Evolutionary conservation across 345 rosid genomes (phyloP), one percentile per base, ranked within the genome.

Genomic region (Eucalyptus grandis): DNA sequence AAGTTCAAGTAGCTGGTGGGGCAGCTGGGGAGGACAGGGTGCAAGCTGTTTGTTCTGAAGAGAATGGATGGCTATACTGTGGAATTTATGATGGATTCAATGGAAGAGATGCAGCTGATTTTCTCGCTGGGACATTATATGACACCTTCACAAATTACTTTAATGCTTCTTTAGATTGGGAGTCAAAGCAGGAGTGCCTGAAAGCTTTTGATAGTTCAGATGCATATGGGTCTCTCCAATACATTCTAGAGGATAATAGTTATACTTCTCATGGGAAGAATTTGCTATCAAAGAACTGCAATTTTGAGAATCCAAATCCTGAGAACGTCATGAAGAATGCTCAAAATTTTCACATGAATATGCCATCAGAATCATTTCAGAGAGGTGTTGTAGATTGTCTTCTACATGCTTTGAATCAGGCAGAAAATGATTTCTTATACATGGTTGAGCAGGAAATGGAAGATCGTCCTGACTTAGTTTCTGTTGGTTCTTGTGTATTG

Each of bases 401-500:
- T 86, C 96, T 94, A 88, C 93, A 93, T 77, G 98, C 98, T 89
- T 93, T 98, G 49, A 89, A 88, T 90, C 97, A 97, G 92, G 98
- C 98, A 14, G 99, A 98, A 87, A 96, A 91, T 90, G 99, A 98
- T 90, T 98, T 95, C 93, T 88, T 98, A 31, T 90, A 89, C 92
- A 97, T 96, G 99, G 98, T 98, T 87, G 99, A 98, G 93, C 98
- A 96, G 93, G 99, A 98, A 93, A 98, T 96, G 99, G 98, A 97
- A 86, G 98, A 96, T 13, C 98, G 99, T 51, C 99, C 98, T 88
- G 99, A 98, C 89, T 90, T 98, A 90, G 99, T 98, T 88, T 98
- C 99, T 4, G 95, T 98, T 26, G 99, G 99, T 53, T 97, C 97
- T 62, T 98, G 99, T 89, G 99, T 97, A 89, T 87, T 98, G 92